These are phyloP conservation scores for Chrysanthemum lavandulifolium DNA, from an alignment of 129 eudicot genomes.

Conservation along the genomic window DNA sequence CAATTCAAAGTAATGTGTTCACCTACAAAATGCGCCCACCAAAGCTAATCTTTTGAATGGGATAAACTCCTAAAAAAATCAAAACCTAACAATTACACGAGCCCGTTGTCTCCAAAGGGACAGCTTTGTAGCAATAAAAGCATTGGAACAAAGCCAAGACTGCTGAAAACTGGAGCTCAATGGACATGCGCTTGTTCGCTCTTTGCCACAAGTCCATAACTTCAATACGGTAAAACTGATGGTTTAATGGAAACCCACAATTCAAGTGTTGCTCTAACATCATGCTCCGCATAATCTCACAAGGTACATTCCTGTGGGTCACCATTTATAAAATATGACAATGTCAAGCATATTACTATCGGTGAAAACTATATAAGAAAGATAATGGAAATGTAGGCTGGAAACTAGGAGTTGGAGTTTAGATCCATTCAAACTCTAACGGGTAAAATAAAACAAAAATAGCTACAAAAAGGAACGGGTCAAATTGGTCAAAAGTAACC, in stretches of 20 bases:
- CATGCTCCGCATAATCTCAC: constrained; percentile 19
- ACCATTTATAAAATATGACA: not conserved
- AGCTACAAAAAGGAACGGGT: too few relatives aligned
- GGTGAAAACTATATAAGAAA: not conserved
- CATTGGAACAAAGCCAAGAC: constrained; percentile 9
- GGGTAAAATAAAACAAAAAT: too few relatives aligned
- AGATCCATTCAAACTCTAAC: too few relatives aligned
- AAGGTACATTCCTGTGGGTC: not conserved
- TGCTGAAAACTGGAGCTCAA: constrained; percentile 9
- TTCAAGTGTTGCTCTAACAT: constrained; percentile 8
- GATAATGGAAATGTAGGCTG: not conserved
- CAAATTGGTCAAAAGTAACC: too few relatives aligned
- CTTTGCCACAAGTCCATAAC: constrained; percentile 19
- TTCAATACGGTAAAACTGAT: constrained; percentile 14
- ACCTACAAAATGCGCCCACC: constrained; percentile 34
- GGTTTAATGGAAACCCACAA: constrained; percentile 9
- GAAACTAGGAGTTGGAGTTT: not conserved
- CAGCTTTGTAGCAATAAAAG: constrained; percentile 17
- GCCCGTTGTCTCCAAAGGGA: constrained; percentile 1
- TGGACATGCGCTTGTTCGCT: constrained; percentile 7
- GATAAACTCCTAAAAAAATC: constrained; percentile 16
- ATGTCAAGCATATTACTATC: not conserved
- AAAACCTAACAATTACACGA: constrained; percentile 26
- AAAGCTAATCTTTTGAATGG: constrained; percentile 27
- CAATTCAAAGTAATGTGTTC: constrained; percentile 30